Percentiles rank a stretch among this genome's conserved stretches.
These are phyloP conservation scores for Colletotrichum melonis DNA, from an alignment of 2,329 filamentous ascomycete species.

Conservation along the genomic window DNA sequence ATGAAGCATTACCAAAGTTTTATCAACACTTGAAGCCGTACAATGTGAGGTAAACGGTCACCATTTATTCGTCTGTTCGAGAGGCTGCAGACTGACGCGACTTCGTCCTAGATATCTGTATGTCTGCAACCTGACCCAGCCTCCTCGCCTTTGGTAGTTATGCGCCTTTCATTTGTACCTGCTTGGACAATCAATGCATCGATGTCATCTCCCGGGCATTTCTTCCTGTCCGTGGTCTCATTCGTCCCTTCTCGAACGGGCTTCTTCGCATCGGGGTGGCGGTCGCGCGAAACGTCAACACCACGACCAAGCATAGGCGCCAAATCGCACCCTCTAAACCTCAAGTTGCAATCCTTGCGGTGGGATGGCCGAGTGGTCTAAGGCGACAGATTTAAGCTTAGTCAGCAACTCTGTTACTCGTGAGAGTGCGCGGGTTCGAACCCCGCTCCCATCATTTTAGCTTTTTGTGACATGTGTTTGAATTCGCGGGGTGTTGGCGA, in stretches of 20 bases:
- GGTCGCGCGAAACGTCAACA: no score
- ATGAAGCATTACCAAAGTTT: not conserved
- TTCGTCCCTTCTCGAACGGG: not conserved
- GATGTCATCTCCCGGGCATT: not conserved
- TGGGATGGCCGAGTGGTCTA: slow-evolving; percentile 36
- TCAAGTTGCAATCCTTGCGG: not conserved
- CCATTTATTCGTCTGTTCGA: not conserved
- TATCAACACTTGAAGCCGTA: slow-evolving; percentile 8
- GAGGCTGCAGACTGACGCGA: not conserved
- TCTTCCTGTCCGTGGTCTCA: no score
- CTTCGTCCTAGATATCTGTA: not conserved
- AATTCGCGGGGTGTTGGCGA: not conserved
- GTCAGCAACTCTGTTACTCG: slow-evolving; percentile 28
- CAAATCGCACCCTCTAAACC: not conserved
- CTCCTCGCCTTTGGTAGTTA: not conserved
- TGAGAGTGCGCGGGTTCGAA: slow-evolving; percentile 34
- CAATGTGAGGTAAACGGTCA: slow-evolving; percentile 12
- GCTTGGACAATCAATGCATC: not conserved
- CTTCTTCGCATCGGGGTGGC: not conserved
- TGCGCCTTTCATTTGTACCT: not conserved
- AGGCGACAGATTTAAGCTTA: slow-evolving; percentile 35
- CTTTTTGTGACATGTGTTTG: not conserved
- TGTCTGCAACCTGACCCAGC: not conserved
- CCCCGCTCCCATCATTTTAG: slow-evolving; percentile 26
- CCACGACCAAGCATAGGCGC: not conserved